Evolutionary conservation across 2,329 filamentous ascomycete genomes (phyloP), one percentile per base, ranked within the genome.

Genomic region (Hypomyces rosellus): DNA sequence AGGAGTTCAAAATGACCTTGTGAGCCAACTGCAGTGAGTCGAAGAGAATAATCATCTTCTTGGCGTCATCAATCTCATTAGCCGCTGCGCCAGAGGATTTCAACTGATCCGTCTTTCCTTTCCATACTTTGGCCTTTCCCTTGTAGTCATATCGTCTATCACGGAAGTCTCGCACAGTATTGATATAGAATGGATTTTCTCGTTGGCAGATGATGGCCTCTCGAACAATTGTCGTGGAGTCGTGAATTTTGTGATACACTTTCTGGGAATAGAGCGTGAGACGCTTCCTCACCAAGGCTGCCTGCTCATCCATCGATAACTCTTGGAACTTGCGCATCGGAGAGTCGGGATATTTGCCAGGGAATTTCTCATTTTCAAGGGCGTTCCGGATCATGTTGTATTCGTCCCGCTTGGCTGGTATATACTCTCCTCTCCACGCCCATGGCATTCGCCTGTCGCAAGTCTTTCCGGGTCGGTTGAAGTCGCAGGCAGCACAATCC

Each of bases 61-160:
- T 97, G 5, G 90, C 93, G 51, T 89, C 86, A 12, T 99, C 95
- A 14, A 99, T 78, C 59, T 99, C 93, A 2, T 72, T 69, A 8
- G 80, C 71, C 2, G 85, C 65, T 1, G 92, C 93, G 5, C 92
- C 92, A 1, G 89, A 81, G 15, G 87, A 81, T 66, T 95, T 95
- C 43, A 99, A 73, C 2, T 84, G 74, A 33, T 96, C 91, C 0
- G 90, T 90, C 72, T 99, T 99, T 57, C 89, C 89, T 69, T 99
- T 99, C 93, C 93, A 99, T 2, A 93, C 87, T 68, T 99, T 99
- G 56, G 96, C 90, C 64, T 96, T 87, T 51, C 92, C 95, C 67
- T 99, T 99, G 76, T 96, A 99, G 68, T 99, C 91, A 65, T 99
- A 99, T 56, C 93, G 83, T 67, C 93, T 88, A 71, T 99, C 95